These are phyloP conservation scores for Pleurotus sapidus DNA, from an alignment of 768 basidiomycete genomes.

Conservation along the genomic window DNA sequence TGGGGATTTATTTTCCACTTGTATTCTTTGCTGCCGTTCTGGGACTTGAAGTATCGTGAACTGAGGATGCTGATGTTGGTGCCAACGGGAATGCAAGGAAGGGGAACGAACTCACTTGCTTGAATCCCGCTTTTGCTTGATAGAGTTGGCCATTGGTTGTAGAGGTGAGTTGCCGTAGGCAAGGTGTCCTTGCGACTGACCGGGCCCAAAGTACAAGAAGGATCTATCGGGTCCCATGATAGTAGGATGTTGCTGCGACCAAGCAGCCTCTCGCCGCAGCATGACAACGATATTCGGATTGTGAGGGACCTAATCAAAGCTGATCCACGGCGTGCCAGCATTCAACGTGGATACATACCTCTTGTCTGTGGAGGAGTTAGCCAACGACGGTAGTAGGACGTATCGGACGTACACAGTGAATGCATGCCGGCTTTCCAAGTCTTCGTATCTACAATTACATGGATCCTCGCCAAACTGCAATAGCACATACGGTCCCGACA, in stretches of 20 bases:
- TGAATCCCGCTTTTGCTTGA: conserved; percentile 54
- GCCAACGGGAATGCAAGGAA: neutral
- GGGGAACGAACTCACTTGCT: conserved; percentile 51
- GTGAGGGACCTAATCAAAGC: conserved; percentile 13
- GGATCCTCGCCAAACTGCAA: conserved; percentile 66
- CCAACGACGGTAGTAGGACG: conserved; percentile 3
- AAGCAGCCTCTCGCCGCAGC: conserved; percentile 59
- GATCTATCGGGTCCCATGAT: conserved; percentile 83
- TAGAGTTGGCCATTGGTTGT: conserved; percentile 53
- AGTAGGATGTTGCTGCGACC: conserved; percentile 64
- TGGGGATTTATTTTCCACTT: conserved; percentile 70
- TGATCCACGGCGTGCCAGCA: neutral
- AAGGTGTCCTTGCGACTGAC: conserved; percentile 55
- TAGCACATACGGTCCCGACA: conserved; percentile 44
- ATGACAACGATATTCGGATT: conserved; percentile 62
- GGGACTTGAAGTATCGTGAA: conserved; percentile 72
- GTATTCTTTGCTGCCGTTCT: conserved; percentile 58
- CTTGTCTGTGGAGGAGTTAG: conserved; percentile 8
- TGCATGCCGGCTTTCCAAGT: conserved; percentile 59
- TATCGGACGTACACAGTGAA: conserved; percentile 59
- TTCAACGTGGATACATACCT: neutral
- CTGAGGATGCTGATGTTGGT: conserved; percentile 27
- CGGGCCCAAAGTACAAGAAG: conserved; percentile 74
- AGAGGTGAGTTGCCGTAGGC: conserved; percentile 65
- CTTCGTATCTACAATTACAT: conserved; percentile 58